Percentiles rank a stretch among this genome's conserved stretches.
phyloP scores from a whole-genome alignment of 2,329 filamentous ascomycete species.

The Phyllosticta capitalensis region DNA sequence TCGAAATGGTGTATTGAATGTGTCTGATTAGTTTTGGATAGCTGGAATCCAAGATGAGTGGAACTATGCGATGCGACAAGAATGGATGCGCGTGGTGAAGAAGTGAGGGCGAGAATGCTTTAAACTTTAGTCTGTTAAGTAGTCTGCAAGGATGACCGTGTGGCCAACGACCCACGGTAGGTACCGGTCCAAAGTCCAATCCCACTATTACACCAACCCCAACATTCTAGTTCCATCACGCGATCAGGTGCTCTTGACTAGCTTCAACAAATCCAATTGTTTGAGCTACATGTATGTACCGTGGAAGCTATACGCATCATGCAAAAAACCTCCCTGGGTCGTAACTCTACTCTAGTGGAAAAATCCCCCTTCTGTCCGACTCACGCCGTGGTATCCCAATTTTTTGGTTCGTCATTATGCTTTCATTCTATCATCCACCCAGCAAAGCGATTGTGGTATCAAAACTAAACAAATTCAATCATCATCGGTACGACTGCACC shows the following conservation, averaged over 20 bases:
- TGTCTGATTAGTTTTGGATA: neutral
- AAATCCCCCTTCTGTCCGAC: neutral
- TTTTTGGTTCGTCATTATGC: constrained; percentile 3
- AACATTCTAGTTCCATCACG: neutral
- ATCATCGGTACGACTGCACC: neutral
- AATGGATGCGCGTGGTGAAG: neutral
- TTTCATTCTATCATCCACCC: constrained; percentile 4
- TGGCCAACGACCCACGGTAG: neutral
- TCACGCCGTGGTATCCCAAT: neutral
- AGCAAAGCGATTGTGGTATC: constrained; percentile 9
- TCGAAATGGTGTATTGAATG: neutral
- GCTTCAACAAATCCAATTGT: neutral
- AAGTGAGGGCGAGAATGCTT: neutral
- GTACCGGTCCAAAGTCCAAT: neutral
- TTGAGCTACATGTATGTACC: neutral
- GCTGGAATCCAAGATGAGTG: neutral
- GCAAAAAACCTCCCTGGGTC: neutral
- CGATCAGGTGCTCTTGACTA: neutral
- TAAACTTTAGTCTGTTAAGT: neutral
- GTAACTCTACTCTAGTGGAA: neutral
- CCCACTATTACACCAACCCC: neutral
- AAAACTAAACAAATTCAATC: constrained; percentile 8
- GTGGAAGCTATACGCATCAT: neutral
- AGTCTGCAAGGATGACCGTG: neutral
- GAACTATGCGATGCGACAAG: neutral